phyloP scores from a whole-genome alignment of 768 basidiomycete species.

The Xerocomus potaroensis region DNA sequence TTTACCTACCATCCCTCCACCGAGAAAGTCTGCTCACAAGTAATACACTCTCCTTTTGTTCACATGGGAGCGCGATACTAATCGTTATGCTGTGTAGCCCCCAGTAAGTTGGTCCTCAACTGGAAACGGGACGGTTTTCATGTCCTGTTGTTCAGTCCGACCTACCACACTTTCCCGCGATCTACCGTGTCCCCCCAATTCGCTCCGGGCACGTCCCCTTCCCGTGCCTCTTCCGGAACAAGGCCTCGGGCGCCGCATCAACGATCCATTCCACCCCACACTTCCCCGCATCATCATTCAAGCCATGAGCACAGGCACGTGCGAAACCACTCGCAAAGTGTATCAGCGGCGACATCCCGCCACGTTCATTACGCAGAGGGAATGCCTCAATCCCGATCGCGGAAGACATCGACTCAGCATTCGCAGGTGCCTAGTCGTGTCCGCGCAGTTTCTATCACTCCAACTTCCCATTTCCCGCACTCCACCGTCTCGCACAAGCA shows the following conservation, averaged over 20 bases:
- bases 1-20: conserved; percentile 14
- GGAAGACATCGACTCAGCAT: conserved; percentile 7
- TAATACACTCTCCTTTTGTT: conserved; percentile 7
- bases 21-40: conserved; percentile 18
- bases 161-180: conserved; percentile 30
- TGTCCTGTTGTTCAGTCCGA: conserved; percentile 11
- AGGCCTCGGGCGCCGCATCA: conserved; percentile 4
- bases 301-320: neutral
- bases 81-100: conserved; percentile 10
- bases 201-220: neutral
- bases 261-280: neutral
- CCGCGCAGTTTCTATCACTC: conserved; percentile 2
- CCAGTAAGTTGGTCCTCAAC: conserved; percentile 22
- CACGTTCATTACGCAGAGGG: conserved; percentile 27
- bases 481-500: conserved; percentile 5
- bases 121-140: conserved; percentile 10
- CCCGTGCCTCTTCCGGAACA: neutral
- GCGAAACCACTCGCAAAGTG: conserved; percentile 4
- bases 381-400: conserved; percentile 5
- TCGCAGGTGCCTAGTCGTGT: neutral
- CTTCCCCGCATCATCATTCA: conserved; percentile 7
- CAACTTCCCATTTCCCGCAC: neutral
- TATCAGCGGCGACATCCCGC: conserved; percentile 17
- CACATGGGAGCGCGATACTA: conserved; percentile 3
- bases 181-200: conserved; percentile 5